Conservation (phyloP, 805 yeast genomes). For the Lachancea meyersii region DNA sequence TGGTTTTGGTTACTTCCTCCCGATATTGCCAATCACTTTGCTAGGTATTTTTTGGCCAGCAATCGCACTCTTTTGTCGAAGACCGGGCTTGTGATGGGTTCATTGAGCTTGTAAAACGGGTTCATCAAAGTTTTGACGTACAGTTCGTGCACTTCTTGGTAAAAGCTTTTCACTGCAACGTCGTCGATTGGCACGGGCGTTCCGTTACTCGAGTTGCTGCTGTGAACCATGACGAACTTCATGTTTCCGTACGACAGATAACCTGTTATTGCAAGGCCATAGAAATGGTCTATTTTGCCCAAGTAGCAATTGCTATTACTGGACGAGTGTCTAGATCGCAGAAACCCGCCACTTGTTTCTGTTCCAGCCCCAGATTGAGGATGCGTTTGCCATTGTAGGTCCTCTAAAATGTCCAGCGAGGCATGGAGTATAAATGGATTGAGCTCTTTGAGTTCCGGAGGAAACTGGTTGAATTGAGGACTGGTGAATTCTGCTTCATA, state of each 20-base stretch:
- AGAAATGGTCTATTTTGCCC: conserved; percentile 78
- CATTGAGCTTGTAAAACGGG: conserved; percentile 78
- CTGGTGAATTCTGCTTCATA: conserved; percentile 70
- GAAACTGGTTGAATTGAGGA: conserved; percentile 36
- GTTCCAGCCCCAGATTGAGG: conserved; percentile 22
- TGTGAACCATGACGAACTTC: conserved; percentile 69
- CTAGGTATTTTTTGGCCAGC: conserved; percentile 72
- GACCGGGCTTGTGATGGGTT: conserved; percentile 62
- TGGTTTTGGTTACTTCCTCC: background rate
- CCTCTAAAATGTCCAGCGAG: conserved; percentile 86
- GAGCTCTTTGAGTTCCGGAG: conserved; percentile 66
- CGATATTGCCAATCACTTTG: conserved; percentile 12
- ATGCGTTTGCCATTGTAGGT: conserved; percentile 71
- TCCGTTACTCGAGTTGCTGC: conserved; percentile 34
- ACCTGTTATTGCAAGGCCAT: conserved; percentile 76
- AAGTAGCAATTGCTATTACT: conserved; percentile 41
- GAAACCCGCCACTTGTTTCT: conserved; percentile 19
- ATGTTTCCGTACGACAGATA: conserved; percentile 84
- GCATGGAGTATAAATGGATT: conserved; percentile 87
- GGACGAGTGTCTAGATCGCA: conserved; percentile 21
- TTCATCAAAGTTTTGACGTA: conserved; percentile 79
- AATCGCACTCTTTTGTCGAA: conserved; percentile 71
- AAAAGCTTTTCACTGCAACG: conserved; percentile 73
- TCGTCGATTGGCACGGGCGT: conserved; percentile 42
- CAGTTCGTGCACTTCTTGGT: conserved; percentile 77